Percentiles rank a stretch among this genome's conserved stretches.
These are phyloP conservation scores for Cucumis hystrix DNA, from an alignment of 306 rosid species.

Conservation along the genomic window DNA sequence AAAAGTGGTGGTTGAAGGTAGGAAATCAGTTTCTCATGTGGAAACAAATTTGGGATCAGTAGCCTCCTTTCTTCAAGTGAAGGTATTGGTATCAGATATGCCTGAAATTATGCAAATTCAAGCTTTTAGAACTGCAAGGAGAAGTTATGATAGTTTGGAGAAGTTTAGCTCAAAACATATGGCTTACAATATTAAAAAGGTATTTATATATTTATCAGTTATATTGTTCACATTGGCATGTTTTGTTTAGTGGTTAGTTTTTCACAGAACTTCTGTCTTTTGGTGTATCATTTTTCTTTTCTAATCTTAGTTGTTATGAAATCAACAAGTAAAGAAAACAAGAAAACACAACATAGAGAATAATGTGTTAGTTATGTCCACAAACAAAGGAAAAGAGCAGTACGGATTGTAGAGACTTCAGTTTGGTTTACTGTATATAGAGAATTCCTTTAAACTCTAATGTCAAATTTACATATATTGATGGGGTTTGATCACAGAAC, in stretches of 20 bases:
- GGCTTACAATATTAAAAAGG: conserved; percentile 88
- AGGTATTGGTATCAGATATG: conserved; percentile 78
- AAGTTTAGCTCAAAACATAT: conserved; percentile 60
- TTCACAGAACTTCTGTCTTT: no score
- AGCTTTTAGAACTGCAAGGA: conserved; percentile 79
- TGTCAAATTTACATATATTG: no score
- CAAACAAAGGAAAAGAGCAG: no score
- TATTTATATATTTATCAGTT: conserved; percentile 1
- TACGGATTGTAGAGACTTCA: no score
- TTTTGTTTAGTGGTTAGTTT: not conserved
- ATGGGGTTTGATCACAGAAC: no score
- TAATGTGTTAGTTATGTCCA: no score
- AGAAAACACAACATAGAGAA: no score
- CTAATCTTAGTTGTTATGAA: no score
- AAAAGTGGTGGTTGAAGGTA: conserved; percentile 24
- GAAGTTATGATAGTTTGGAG: conserved; percentile 66
- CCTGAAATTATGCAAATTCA: conserved; percentile 87
- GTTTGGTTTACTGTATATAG: no score
- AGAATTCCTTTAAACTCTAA: no score
- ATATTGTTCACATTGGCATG: not conserved
- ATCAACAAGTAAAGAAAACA: no score
- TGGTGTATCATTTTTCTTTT: not conserved
- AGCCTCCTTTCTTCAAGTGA: conserved; percentile 54
- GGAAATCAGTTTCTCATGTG: conserved; percentile 80
- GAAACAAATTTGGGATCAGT: conserved; percentile 57